phyloP scores from a whole-genome alignment of 2,329 filamentous ascomycete species.

The Aspergillus sp. region DNA sequence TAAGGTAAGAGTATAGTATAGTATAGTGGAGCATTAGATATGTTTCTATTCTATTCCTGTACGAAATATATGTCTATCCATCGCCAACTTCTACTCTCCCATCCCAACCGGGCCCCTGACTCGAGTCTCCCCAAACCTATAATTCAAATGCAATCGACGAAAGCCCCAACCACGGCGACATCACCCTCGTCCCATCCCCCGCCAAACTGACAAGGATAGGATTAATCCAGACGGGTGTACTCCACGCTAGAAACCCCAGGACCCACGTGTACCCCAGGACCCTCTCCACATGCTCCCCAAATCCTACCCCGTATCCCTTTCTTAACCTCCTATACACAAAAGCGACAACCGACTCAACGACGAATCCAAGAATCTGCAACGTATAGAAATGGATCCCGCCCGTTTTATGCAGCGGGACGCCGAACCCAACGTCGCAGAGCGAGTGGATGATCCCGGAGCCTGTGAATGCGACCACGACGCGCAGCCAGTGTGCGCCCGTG shows the following conservation, averaged over 20 bases:
- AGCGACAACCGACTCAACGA: conserved; percentile 9
- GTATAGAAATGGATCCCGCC: conserved; percentile 25
- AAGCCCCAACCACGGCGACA: conserved; percentile 21
- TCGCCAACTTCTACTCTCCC: background rate
- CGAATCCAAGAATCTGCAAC: conserved; percentile 24
- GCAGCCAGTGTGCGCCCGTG: conserved; percentile 6
- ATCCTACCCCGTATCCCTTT: background rate
- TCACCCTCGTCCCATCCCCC: conserved; percentile 20
- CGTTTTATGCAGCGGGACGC: conserved; percentile 15
- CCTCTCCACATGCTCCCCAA: background rate
- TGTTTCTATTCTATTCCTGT: background rate
- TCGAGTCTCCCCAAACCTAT: background rate
- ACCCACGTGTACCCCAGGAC: conserved; percentile 26
- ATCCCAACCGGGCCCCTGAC: too few relatives aligned
- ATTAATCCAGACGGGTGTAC: conserved; percentile 25
- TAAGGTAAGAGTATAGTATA: too few relatives aligned
- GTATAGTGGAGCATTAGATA: background rate
- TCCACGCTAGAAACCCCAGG: conserved; percentile 20
- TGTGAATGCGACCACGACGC: conserved; percentile 21
- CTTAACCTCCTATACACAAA: too few relatives aligned
- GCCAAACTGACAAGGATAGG: conserved; percentile 24
- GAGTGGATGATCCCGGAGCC: conserved; percentile 25
- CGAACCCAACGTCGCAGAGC: conserved; percentile 26
- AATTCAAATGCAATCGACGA: background rate
- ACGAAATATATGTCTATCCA: background rate